Conservation (phyloP, 2,329 filamentous ascomycete species). For the Geosmithia flava region DNA sequence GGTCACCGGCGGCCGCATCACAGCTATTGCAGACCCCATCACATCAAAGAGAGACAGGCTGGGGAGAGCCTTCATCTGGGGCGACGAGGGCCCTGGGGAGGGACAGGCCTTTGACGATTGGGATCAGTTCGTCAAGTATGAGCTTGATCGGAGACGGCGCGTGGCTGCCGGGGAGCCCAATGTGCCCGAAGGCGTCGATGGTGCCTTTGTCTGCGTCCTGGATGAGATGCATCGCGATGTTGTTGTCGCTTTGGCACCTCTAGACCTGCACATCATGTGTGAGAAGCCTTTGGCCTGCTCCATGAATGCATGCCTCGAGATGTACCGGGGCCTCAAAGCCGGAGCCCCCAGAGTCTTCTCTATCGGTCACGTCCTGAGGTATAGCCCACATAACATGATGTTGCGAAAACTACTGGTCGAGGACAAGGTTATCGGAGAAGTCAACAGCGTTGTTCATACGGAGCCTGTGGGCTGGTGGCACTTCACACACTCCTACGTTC, state of each 20-base stretch:
- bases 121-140: slow-evolving; percentile 65
- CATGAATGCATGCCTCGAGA: slow-evolving; percentile 64
- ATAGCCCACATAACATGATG: slow-evolving; percentile 84
- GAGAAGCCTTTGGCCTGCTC: slow-evolving; percentile 88
- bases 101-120: slow-evolving; percentile 64
- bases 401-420: slow-evolving; percentile 67
- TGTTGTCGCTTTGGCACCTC: slow-evolving; percentile 57
- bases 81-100: slow-evolving; percentile 29
- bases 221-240: slow-evolving; percentile 85
- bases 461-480: slow-evolving; percentile 97
- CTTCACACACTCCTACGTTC: slow-evolving; percentile 80
- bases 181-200: slow-evolving; percentile 45
- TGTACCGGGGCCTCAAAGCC: slow-evolving; percentile 46
- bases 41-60: slow-evolving; percentile 63
- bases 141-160: slow-evolving; percentile 46
- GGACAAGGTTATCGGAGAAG: slow-evolving; percentile 67
- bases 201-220: slow-evolving; percentile 54
- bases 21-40: slow-evolving; percentile 72
- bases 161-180: slow-evolving; percentile 31
- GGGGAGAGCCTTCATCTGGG: slow-evolving; percentile 64
- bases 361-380: slow-evolving; percentile 86
- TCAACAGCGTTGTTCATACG: slow-evolving; percentile 79
- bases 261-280: slow-evolving; percentile 75
- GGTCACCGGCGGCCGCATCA: slow-evolving; percentile 55
- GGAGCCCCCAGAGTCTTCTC: slow-evolving; percentile 51